Evolutionary conservation across 2,329 filamentous ascomycete genomes (phyloP).

Genomic region (Penicillium sp.): DNA sequence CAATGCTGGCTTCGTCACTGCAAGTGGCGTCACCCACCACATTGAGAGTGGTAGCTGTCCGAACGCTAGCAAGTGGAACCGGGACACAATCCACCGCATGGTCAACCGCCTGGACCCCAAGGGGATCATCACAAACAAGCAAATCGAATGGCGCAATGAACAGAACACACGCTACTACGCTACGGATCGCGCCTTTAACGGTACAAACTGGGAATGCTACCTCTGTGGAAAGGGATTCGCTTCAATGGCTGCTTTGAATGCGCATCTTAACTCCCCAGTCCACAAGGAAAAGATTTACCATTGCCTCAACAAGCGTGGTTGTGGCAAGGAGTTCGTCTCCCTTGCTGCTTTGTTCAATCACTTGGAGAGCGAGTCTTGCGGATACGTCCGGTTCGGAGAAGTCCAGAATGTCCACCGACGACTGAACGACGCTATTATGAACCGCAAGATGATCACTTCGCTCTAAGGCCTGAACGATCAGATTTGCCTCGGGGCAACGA

Average conservation of each 20-base stretch:
- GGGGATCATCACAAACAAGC: slow-evolving; percentile 45
- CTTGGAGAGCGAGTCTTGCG: slow-evolving; percentile 39
- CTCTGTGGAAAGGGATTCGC: slow-evolving; percentile 45
- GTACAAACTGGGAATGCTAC: slow-evolving; percentile 44
- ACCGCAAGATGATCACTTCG: neutral
- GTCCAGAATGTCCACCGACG: slow-evolving; percentile 24
- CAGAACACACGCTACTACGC: slow-evolving; percentile 29
- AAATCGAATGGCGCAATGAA: slow-evolving; percentile 41
- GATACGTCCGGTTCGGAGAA: slow-evolving; percentile 33
- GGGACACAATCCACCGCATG: slow-evolving; percentile 41
- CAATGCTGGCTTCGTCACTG: slow-evolving; percentile 37
- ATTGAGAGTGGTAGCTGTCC: slow-evolving; percentile 49
- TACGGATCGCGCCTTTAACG: slow-evolving; percentile 41
- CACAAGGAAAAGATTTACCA: slow-evolving; percentile 37
- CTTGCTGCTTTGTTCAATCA: slow-evolving; percentile 39
- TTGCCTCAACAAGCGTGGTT: slow-evolving; percentile 34
- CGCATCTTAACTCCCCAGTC: slow-evolving; percentile 47
- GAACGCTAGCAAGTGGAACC: slow-evolving; percentile 38
- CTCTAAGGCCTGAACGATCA: neutral
- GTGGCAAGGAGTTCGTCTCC: slow-evolving; percentile 30
- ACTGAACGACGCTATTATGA: neutral
- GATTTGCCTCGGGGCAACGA: neutral
- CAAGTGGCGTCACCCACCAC: slow-evolving; percentile 47
- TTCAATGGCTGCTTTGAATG: slow-evolving; percentile 33
- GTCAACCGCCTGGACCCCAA: slow-evolving; percentile 42